Base-by-base conservation (phyloP, 768 basidiomycete species). In the Leucocoprinus leucothites region DNA sequence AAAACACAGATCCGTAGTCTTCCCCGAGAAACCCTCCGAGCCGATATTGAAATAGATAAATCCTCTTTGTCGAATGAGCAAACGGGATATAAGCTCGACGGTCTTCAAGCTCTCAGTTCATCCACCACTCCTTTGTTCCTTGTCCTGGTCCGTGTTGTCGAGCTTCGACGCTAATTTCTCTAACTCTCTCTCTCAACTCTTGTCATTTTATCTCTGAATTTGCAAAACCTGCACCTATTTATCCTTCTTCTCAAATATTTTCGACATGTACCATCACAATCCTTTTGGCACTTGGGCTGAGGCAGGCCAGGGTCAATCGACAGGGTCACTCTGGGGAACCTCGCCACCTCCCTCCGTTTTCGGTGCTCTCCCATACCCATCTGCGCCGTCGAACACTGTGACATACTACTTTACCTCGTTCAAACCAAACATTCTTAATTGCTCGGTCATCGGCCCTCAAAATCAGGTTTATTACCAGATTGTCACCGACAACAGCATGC, bases 321-420 rank as follows among this genome's bases (percentile, higher is more conserved):
- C 58, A 18, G 50, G 50, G 34, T 51, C 61, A 8, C 58, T 58
- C 3, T 65, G 61, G 64, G 60, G 62, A 18, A 52, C 55, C 19
- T 31, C 34, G 22, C 63, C 70, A 9, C 63, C 73, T 3, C 80
- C 84, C 45, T 86, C 85, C 45, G 67, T 86, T 55, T 82, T 80
- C 61, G 85, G 85, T 4, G 84, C 84, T 0, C 79, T 87, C 18
- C 85, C 85, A 25, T 84, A 81, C 60, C 76, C 81, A 0, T 51
- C 68, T 21, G 54, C 71, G 26, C 57, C 70, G 21, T 63, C 70
- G 5, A 67, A 70, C 26, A 57, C 72, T 24, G 59, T 68, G 63
- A 63, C 69, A 4, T 80, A 81, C 65, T 71, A 73, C 46, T 81
- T 87, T 71, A 76, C 77, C 9, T 67, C 73, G 11, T 74, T 81